Percentiles rank a stretch among this genome's conserved stretches.
These are phyloP conservation scores for Torulaspora gathmanii DNA, from an alignment of 805 yeast genomes.

Conservation along the genomic window DNA sequence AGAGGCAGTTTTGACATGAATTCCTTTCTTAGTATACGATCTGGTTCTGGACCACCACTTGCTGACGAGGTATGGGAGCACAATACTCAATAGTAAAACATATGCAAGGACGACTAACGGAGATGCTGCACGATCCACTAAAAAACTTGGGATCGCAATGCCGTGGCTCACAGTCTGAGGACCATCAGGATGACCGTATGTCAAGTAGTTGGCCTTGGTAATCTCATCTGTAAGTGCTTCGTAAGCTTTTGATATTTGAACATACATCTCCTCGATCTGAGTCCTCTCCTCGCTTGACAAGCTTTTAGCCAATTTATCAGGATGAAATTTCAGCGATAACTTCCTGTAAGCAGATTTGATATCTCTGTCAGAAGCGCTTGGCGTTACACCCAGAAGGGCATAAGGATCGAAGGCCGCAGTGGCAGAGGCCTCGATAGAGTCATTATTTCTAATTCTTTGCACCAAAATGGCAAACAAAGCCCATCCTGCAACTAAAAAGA, in stretches of 20 bases:
- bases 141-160: conserved; percentile 87
- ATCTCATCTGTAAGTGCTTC: conserved; percentile 90
- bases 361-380: conserved; percentile 65
- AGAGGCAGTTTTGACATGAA: conserved; percentile 81
- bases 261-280: conserved; percentile 68
- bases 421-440: conserved; percentile 44
- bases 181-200: conserved; percentile 97
- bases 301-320: conserved; percentile 76
- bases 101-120: conserved; percentile 60
- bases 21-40: conserved; percentile 73
- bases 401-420: conserved; percentile 75
- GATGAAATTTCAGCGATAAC: conserved; percentile 83
- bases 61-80: conserved; percentile 77
- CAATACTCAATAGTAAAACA: conserved; percentile 65
- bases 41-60: conserved; percentile 87
- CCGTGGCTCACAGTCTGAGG: conserved; percentile 89
- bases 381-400: conserved; percentile 69
- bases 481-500: conserved; percentile 56
- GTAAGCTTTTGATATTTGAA: conserved; percentile 84
- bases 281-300: conserved; percentile 51
- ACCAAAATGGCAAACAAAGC: conserved; percentile 42
- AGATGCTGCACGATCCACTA: conserved; percentile 78
- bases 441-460: conserved; percentile 38
- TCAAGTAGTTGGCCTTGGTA: conserved; percentile 72
- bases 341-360: conserved; percentile 81